Evolutionary conservation across 306 rosid genomes (phyloP).

Genomic region (Astragalus membranaceus): DNA sequence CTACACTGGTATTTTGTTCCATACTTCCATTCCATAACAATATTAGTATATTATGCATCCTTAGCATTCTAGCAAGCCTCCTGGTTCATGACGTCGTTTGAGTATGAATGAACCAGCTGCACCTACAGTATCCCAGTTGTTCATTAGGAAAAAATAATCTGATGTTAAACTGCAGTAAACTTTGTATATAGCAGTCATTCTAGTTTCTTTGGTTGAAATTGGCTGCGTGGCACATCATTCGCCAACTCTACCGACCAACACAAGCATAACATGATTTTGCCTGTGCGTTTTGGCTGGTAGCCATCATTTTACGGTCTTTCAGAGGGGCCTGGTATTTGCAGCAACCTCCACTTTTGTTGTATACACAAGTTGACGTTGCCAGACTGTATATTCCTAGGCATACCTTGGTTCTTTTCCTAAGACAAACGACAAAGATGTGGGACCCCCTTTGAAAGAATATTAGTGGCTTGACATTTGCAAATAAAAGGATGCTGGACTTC

Average conservation of each 20-base stretch:
- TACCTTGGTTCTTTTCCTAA: conserved; percentile 1
- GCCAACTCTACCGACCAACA: neutral
- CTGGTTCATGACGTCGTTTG: conserved; percentile 6
- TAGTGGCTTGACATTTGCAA: conserved; percentile 20
- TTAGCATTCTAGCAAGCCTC: neutral
- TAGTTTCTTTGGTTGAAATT: neutral
- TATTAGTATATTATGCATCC: neutral
- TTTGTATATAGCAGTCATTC: neutral
- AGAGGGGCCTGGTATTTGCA: conserved; percentile 5
- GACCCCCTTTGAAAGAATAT: conserved; percentile 25
- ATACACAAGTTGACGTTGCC: conserved; percentile 6
- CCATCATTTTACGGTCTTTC: neutral
- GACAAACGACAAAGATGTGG: conserved; percentile 22
- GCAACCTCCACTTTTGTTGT: conserved; percentile 8
- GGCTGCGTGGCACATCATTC: neutral
- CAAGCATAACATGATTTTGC: conserved; percentile 2
- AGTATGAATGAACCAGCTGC: neutral
- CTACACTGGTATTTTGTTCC: too few relatives aligned
- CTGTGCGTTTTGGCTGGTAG: neutral
- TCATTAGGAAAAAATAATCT: neutral
- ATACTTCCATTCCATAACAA: neutral
- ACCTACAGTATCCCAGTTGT: neutral
- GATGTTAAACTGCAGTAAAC: neutral
- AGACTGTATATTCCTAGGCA: conserved; percentile 23
- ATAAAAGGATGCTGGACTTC: neutral